Conservation (phyloP, 2,329 filamentous ascomycete species). For the Grosmannia serpens region DNA sequence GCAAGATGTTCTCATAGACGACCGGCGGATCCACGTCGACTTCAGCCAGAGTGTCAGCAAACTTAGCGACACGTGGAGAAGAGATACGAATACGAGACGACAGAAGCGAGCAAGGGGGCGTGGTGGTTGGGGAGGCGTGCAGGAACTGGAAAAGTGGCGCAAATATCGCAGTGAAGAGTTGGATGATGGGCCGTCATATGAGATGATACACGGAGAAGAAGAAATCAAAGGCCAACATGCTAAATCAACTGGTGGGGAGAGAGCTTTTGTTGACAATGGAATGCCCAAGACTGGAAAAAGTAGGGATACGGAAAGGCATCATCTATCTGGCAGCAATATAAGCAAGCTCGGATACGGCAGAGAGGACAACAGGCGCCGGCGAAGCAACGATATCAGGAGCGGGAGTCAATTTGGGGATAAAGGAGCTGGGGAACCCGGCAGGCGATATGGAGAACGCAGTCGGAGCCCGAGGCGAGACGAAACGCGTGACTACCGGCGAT, state of each 20-base stretch:
- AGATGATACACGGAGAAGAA: slow-evolving; percentile 71
- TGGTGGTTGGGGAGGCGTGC: slow-evolving; percentile 82
- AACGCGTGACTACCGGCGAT: slow-evolving; percentile 14
- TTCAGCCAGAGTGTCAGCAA: slow-evolving; percentile 92
- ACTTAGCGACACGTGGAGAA: slow-evolving; percentile 81
- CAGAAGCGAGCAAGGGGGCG: slow-evolving; percentile 34
- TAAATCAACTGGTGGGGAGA: neutral
- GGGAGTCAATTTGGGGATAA: slow-evolving; percentile 7
- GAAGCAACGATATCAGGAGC: slow-evolving; percentile 2
- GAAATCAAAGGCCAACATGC: slow-evolving; percentile 46
- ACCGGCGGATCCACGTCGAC: slow-evolving; percentile 94
- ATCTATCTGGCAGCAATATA: neutral
- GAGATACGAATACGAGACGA: slow-evolving; percentile 72
- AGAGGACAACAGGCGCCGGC: slow-evolving; percentile 5
- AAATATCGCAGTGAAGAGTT: slow-evolving; percentile 70
- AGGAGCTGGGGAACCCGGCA: neutral
- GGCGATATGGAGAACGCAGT: slow-evolving; percentile 1
- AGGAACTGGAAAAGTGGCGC: slow-evolving; percentile 75
- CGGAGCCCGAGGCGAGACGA: slow-evolving; percentile 13
- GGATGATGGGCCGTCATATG: slow-evolving; percentile 38
- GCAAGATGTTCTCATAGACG: slow-evolving; percentile 93
- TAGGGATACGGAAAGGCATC: neutral
- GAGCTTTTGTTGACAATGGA: neutral
- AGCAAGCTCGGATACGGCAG: neutral
- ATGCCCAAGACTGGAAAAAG: neutral